A percentile compares a stretch with the other conserved stretches of the same genome.
phyloP scores from a whole-genome alignment of 768 basidiomycete species.

The Serpula lacrymans region DNA sequence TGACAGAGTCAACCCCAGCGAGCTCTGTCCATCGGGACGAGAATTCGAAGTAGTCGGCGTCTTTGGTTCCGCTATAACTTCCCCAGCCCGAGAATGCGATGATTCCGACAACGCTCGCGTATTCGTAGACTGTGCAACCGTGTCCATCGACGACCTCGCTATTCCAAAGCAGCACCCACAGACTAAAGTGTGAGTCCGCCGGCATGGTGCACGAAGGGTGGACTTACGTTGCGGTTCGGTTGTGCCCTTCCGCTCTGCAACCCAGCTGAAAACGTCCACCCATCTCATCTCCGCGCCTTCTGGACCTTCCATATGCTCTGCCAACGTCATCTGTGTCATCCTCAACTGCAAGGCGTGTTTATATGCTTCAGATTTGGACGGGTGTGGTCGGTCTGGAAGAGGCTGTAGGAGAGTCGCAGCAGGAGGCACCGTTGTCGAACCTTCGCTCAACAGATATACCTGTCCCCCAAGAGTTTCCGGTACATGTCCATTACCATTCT shows the following conservation, averaged over 20 bases:
- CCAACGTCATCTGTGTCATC: conserved; percentile 79
- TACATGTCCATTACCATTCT: background rate
- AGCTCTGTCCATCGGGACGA: background rate
- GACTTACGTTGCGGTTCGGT: conserved; percentile 25
- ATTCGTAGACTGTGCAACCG: conserved; percentile 21
- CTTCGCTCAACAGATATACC: conserved; percentile 25
- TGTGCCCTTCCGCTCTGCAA: conserved; percentile 55
- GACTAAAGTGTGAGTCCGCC: background rate
- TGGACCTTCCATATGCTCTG: conserved; percentile 81
- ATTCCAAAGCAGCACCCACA: background rate
- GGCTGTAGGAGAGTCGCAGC: conserved; percentile 41
- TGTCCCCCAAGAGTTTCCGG: background rate
- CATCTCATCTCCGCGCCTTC: conserved; percentile 79
- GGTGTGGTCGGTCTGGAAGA: conserved; percentile 43
- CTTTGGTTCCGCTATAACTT: conserved; percentile 12
- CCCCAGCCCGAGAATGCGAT: conserved; percentile 11
- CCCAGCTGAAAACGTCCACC: conserved; percentile 84
- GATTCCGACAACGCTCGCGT: conserved; percentile 16
- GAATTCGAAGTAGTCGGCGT: background rate
- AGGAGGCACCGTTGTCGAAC: conserved; percentile 33
- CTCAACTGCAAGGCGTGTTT: conserved; percentile 80
- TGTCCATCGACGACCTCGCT: conserved; percentile 30
- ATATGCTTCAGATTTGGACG: conserved; percentile 58
- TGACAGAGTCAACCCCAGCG: conserved; percentile 5
- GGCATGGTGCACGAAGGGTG: background rate